phyloP scores from a whole-genome alignment of 805 yeast species.

The Myxozyma neglecta region DNA sequence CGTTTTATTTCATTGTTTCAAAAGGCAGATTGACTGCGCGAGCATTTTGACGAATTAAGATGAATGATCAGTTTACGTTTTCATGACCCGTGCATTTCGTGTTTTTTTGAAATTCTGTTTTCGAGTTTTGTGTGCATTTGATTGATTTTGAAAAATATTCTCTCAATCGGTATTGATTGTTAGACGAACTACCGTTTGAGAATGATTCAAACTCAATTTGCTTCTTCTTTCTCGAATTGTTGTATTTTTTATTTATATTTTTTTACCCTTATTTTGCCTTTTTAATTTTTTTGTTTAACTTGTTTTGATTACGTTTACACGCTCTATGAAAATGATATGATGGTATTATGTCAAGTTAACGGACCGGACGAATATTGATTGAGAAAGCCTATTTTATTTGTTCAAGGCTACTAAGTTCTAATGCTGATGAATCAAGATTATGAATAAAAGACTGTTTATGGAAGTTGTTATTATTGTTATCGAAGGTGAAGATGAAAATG shows the following conservation, averaged over 20 bases:
- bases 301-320: background rate
- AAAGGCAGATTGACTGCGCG: too few relatives aligned
- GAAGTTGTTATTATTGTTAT: conserved; percentile 10
- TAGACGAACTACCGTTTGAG: too few relatives aligned
- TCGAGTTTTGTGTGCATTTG: background rate
- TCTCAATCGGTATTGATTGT: too few relatives aligned
- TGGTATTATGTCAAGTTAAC: conserved; percentile 9
- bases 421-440: conserved; percentile 4
- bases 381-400: background rate
- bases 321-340: conserved; percentile 10
- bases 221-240: background rate
- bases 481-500: background rate
- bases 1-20: background rate
- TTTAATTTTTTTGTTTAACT: background rate
- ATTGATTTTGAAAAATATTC: too few relatives aligned
- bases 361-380: conserved; percentile 3
- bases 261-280: background rate
- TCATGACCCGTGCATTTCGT: too few relatives aligned
- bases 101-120: too few relatives aligned
- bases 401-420: background rate
- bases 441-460: conserved; percentile 1
- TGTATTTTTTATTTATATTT: background rate
- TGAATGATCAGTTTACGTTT: too few relatives aligned
- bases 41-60: too few relatives aligned
- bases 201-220: background rate